A percentile compares a stretch with the other conserved stretches of the same genome.
phyloP scores from a whole-genome alignment of 2,329 filamentous ascomycete genomes.

The Sporothrix inflata region DNA sequence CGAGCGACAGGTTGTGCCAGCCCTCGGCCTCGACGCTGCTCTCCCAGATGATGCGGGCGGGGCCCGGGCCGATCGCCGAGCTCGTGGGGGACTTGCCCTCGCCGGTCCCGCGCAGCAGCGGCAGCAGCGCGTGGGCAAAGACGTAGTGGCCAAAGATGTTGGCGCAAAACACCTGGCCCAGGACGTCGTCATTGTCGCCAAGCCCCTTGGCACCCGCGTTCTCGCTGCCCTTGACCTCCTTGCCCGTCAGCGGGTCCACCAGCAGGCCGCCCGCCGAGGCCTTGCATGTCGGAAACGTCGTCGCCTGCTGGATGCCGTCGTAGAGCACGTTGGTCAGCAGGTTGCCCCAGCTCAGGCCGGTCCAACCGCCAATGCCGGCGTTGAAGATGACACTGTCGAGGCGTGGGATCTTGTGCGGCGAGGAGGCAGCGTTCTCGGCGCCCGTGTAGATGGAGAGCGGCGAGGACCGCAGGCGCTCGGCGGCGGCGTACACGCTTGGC shows the following conservation, averaged over 20 bases:
- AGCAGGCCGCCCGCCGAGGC: conserved; percentile 55
- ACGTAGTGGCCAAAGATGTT: conserved; percentile 97
- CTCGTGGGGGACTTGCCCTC: conserved; percentile 43
- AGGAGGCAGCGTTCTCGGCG: conserved; percentile 33
- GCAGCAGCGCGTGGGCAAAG: conserved; percentile 77
- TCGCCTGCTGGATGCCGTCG: conserved; percentile 63
- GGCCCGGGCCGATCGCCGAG: conserved; percentile 33
- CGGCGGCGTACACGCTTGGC: conserved; percentile 53
- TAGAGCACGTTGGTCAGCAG: conserved; percentile 61
- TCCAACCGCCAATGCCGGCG: conserved; percentile 87
- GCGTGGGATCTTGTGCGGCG: conserved; percentile 60
- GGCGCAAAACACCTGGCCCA: conserved; percentile 85
- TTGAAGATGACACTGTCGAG: conserved; percentile 83
- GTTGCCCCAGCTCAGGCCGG: conserved; percentile 69
- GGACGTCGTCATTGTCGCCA: conserved; percentile 53
- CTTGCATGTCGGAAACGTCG: conserved; percentile 82
- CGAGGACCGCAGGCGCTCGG: conserved; percentile 51
- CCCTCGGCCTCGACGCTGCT: conserved; percentile 73
- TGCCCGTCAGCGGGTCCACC: conserved; percentile 51
- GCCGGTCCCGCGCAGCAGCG: conserved; percentile 60
- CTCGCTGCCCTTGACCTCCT: not conserved
- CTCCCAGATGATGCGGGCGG: conserved; percentile 81
- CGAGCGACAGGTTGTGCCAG: conserved; percentile 56
- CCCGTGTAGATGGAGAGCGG: conserved; percentile 50
- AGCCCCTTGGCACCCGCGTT: conserved; percentile 49